phyloP scores from a whole-genome alignment of 2,329 filamentous ascomycete species.

The Penicillium hesseltinei region DNA sequence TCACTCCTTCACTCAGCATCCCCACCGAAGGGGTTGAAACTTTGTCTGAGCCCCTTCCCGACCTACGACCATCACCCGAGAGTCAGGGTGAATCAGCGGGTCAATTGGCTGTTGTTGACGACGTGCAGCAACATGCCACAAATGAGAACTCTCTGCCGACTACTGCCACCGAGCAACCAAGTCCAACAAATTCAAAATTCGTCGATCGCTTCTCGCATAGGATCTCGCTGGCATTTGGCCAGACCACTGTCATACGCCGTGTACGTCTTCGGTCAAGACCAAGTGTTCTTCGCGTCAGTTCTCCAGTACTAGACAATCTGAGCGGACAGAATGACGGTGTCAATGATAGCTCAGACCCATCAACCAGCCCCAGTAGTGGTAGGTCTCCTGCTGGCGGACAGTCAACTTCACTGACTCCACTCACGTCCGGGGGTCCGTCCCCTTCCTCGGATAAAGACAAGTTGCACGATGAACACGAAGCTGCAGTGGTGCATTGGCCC shows the following conservation, averaged over 20 bases:
- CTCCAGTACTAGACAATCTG: conserved; percentile 10
- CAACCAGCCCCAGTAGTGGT: conserved; percentile 29
- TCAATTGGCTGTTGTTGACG: not conserved
- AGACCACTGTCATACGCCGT: conserved; percentile 43
- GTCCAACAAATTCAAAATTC: conserved; percentile 29
- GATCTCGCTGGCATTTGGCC: conserved; percentile 40
- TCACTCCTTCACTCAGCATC: not conserved
- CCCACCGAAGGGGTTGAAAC: not conserved
- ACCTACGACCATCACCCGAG: not conserved
- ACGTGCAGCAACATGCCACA: conserved; percentile 1
- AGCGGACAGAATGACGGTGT: conserved; percentile 29
- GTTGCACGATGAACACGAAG: not conserved
- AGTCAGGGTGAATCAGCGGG: not conserved
- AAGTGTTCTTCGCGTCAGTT: conserved; percentile 28
- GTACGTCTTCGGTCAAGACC: conserved; percentile 35
- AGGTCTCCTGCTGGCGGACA: conserved; percentile 31
- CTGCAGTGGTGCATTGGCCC: not conserved
- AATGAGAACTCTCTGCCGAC: not conserved
- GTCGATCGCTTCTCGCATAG: conserved; percentile 37
- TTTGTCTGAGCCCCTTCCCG: not conserved
- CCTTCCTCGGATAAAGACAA: conserved; percentile 17
- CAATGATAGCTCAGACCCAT: conserved; percentile 36
- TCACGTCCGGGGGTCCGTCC: conserved; percentile 36
- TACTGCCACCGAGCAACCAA: conserved; percentile 15
- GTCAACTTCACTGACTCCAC: conserved; percentile 36